Conservation (phyloP, 1,284 basidiomycete genomes). For the Puccinia triticina region DNA sequence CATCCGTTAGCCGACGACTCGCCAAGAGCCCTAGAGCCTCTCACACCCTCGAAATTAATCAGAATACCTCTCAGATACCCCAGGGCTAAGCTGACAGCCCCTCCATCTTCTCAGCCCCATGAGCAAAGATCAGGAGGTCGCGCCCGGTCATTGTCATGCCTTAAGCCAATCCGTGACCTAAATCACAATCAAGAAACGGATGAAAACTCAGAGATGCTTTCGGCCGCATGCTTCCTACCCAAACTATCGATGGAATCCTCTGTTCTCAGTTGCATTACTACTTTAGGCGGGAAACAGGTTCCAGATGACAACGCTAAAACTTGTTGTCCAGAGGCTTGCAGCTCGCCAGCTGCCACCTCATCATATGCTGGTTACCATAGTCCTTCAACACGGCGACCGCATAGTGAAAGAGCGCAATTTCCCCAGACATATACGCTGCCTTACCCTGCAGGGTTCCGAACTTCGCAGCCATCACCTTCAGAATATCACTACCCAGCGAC, state of each 20-base stretch:
- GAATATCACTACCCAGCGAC: neutral
- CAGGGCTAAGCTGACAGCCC: neutral
- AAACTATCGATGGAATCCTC: neutral
- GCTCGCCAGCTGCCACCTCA: neutral
- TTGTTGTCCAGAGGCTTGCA: neutral
- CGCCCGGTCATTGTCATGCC: slow-evolving; percentile 10
- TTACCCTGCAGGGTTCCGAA: slow-evolving; percentile 10
- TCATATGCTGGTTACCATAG: neutral
- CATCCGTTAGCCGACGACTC: neutral
- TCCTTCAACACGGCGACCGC: neutral
- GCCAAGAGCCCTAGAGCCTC: neutral
- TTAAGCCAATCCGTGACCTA: neutral
- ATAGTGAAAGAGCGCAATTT: neutral
- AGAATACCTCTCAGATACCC: neutral
- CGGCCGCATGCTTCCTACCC: neutral
- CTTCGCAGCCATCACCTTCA: neutral
- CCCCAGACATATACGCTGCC: neutral
- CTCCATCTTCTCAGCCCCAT: neutral
- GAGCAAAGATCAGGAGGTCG: neutral
- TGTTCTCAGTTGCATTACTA: neutral
- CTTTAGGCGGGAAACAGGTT: neutral
- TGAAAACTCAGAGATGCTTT: neutral
- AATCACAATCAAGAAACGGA: neutral
- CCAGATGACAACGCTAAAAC: neutral
- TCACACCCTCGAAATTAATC: neutral